Percentiles rank a stretch among this genome's conserved stretches.
These are phyloP conservation scores for Magnusiomyces starmeri DNA, from an alignment of 1,139 yeast species.

Conservation along the genomic window DNA sequence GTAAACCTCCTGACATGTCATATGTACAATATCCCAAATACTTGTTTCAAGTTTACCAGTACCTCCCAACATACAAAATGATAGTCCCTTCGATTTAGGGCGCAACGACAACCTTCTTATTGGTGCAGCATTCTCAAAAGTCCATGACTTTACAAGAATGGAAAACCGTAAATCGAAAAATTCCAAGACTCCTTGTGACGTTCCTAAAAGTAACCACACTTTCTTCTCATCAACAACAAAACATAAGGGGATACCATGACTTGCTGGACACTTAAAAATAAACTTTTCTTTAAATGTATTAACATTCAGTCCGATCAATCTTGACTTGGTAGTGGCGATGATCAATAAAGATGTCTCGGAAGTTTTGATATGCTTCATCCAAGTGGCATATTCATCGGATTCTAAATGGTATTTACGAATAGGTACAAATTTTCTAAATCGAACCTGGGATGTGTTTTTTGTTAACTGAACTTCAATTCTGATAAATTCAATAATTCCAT, in stretches of 20 bases:
- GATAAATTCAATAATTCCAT: slow-evolving; percentile 55
- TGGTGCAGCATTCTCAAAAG: slow-evolving; percentile 40
- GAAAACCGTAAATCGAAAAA: slow-evolving; percentile 79
- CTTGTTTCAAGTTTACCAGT: slow-evolving; percentile 52
- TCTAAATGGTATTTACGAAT: slow-evolving; percentile 41
- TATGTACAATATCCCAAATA: slow-evolving; percentile 68
- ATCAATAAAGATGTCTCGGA: slow-evolving; percentile 29
- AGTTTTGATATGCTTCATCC: slow-evolving; percentile 37
- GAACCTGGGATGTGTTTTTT: slow-evolving; percentile 30
- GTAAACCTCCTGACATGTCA: slow-evolving; percentile 53
- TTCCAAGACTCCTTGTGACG: slow-evolving; percentile 62
- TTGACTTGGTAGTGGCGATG: slow-evolving; percentile 48
- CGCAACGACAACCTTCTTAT: slow-evolving; percentile 43
- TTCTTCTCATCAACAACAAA: slow-evolving; percentile 50
- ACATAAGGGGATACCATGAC: slow-evolving; percentile 59
- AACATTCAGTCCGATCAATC: slow-evolving; percentile 52
- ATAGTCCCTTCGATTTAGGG: slow-evolving; percentile 38
- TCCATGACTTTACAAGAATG: slow-evolving; percentile 54
- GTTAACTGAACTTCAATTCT: slow-evolving; percentile 45
- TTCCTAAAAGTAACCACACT: slow-evolving; percentile 67
- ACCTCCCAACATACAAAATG: slow-evolving; percentile 60
- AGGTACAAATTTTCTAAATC: slow-evolving; percentile 35
- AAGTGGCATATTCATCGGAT: slow-evolving; percentile 40
- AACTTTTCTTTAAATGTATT: slow-evolving; percentile 46
- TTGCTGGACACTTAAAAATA: slow-evolving; percentile 47